Conservation (phyloP, 495 filamentous ascomycete genomes). For the Aspergillus incahuasiensis region DNA sequence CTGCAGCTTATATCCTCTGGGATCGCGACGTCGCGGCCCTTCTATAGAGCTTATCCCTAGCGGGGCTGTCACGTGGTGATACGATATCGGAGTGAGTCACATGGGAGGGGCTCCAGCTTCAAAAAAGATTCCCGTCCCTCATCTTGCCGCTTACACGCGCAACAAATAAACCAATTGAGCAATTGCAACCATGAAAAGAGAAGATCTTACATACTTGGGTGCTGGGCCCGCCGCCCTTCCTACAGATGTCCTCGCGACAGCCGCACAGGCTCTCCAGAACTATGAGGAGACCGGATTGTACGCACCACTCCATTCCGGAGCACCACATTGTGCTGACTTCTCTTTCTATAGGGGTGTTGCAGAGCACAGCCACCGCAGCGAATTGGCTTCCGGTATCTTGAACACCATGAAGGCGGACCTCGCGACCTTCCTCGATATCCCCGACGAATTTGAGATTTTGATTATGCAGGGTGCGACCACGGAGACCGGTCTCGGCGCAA, state of each 20-base stretch:
- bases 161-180: neutral
- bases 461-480: conserved; percentile 60
- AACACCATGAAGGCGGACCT: conserved; percentile 61
- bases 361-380: conserved; percentile 87
- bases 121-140: neutral
- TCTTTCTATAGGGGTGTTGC: conserved; percentile 40
- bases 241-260: conserved; percentile 67
- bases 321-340: neutral
- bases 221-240: conserved; percentile 83
- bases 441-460: conserved; percentile 69
- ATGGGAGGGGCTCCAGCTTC: conserved; percentile 5
- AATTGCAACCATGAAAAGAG: conserved; percentile 32
- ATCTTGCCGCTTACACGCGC: neutral
- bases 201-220: conserved; percentile 74
- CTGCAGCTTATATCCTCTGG: too few relatives aligned
- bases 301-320: conserved; percentile 25
- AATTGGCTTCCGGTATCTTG: conserved; percentile 65
- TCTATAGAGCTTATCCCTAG: too few relatives aligned
- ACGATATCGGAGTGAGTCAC: conserved; percentile 12
- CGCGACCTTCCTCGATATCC: conserved; percentile 66
- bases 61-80: neutral
- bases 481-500: too few relatives aligned
- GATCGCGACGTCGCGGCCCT: too few relatives aligned
- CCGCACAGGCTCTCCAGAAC: conserved; percentile 72
- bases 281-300: conserved; percentile 76